Evolutionary conservation across 345 rosid genomes (phyloP).

Genomic region (Citrus reticulata): DNA sequence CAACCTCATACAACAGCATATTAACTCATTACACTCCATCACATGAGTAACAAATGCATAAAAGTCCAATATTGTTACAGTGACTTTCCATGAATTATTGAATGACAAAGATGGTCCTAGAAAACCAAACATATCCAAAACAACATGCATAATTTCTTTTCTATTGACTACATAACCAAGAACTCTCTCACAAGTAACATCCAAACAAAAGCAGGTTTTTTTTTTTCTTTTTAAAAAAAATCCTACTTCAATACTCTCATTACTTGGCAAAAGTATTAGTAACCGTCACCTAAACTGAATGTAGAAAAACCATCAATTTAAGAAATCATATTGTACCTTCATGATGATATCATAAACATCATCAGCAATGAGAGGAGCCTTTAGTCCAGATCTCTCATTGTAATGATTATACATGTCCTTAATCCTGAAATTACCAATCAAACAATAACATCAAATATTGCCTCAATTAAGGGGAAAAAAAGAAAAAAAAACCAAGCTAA

Average conservation of each 20-base stretch:
- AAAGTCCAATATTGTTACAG: not conserved
- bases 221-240: too few relatives aligned
- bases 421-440: constrained; percentile 43
- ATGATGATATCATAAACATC: constrained; percentile 87
- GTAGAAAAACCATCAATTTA: not conserved
- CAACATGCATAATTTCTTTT: too few relatives aligned
- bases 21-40: not conserved
- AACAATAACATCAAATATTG: not conserved
- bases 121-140: too few relatives aligned
- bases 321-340: constrained; percentile 39
- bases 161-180: too few relatives aligned
- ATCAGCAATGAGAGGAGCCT: constrained; percentile 84
- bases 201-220: not conserved
- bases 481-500: not conserved
- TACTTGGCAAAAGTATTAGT: not conserved
- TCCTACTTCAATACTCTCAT: not conserved
- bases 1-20: not conserved
- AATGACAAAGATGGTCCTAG: not conserved
- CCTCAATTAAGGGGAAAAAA: not conserved
- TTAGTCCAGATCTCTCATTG: constrained; percentile 66
- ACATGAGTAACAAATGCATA: not conserved
- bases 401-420: constrained; percentile 84
- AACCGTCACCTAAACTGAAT: not conserved
- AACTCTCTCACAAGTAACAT: not conserved
- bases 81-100: not conserved